phyloP scores from a whole-genome alignment of 2,329 filamentous ascomycete species.

The Cytospora schulzeri region DNA sequence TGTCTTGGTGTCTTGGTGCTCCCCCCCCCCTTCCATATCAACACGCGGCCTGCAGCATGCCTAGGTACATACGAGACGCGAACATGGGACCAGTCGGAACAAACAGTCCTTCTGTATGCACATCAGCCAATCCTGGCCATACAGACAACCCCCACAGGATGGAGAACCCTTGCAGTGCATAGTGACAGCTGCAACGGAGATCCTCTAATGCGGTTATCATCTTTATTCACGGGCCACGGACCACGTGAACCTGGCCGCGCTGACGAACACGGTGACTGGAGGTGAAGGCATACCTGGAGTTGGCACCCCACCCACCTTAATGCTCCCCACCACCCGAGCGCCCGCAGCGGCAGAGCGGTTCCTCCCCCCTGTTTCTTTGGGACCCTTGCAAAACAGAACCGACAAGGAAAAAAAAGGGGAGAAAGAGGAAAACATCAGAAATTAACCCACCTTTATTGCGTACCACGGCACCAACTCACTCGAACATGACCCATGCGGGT shows the following conservation, averaged over 20 bases:
- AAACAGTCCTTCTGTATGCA: not conserved
- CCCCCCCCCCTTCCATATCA: not conserved
- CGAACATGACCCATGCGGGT: constrained; percentile 12
- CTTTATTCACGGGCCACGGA: not conserved
- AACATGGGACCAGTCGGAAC: not conserved
- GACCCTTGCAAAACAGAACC: not conserved
- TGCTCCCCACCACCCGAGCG: not conserved
- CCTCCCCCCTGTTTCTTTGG: not conserved
- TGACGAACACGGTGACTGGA: not conserved
- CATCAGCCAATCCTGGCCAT: not conserved
- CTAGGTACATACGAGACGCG: not conserved
- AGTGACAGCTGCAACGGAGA: not conserved
- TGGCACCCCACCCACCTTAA: not conserved
- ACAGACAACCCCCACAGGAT: not conserved
- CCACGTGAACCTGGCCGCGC: not conserved
- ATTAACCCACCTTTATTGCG: not conserved
- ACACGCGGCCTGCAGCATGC: not conserved
- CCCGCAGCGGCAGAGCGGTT: too few relatives aligned
- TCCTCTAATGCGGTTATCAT: not conserved
- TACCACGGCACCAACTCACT: constrained; percentile 1
- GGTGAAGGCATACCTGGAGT: not conserved
- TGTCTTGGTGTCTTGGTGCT: not conserved
- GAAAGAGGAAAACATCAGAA: not conserved
- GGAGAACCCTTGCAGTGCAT: not conserved
- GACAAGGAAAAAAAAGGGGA: not conserved